Evolutionary conservation across 257 asterid species (phyloP), one percentile per base, ranked within the genome.

Genomic region (Jaltomata sinuosa): DNA sequence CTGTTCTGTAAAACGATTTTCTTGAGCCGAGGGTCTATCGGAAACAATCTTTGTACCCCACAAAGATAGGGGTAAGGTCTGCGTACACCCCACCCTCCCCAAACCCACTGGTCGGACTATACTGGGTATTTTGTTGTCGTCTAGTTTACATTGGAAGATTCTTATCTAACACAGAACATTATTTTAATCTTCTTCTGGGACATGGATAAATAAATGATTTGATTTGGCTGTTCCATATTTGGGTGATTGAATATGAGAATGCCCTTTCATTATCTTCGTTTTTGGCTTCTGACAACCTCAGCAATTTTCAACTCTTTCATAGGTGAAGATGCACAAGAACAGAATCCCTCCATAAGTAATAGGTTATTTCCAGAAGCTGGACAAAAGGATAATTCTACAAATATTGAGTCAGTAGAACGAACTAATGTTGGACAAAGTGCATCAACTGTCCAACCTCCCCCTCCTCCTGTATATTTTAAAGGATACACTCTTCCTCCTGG

Each of bases 401-500:
- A 69, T 42, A 64, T 36, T 82, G 53, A 71, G 36, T 18, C 86
- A 54, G 83, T 83, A 59, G 77, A 54, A 87, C 31, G 32, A 52
- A 59, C n/a, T 34, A 85, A 85, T 59, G 83, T 74, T 15, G 85
- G 79, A 67, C 88, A 82, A 80, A 90, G 53, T 81, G 87, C 82
- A 83, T 84, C 84, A 64, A 72, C 77, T 15, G 84, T 49, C 27
- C 6, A 80, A 40, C 84, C 88, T 18, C 89, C 88, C 61, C 87
- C 90, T n/a, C 87, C 91, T 18, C 88, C 87, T 77, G 82, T 77
- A 11, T 94, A 83, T 86, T 95, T 95, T 87, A 86, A 92, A 38
- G 98, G 99, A 79, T 97, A 97, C 84, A 90, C 79, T 80, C 98
- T 96, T 86, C 98, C 98, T 86, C 94, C 92, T 5, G 98, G 99